Percentiles rank a stretch among this genome's conserved stretches.
These are phyloP conservation scores for Calonectria naviculata DNA, from an alignment of 2,329 filamentous ascomycete genomes.

Conservation along the genomic window DNA sequence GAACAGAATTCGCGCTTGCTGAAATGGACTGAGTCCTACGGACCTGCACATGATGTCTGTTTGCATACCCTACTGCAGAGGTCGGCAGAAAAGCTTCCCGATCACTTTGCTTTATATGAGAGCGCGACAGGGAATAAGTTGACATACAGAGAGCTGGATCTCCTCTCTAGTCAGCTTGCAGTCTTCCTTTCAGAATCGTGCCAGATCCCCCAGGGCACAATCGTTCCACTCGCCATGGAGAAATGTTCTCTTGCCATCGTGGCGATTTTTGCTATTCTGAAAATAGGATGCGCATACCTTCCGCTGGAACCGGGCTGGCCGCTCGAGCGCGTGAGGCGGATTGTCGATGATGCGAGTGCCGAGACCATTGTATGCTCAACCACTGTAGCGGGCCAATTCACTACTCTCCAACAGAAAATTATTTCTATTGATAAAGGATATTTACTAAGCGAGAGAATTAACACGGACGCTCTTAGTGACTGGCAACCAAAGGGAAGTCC, in stretches of 20 bases:
- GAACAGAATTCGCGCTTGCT: neutral
- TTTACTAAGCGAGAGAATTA: neutral
- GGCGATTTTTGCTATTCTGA: neutral
- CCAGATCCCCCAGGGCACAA: neutral
- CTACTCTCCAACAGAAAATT: neutral
- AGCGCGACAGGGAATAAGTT: neutral
- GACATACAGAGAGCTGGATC: neutral
- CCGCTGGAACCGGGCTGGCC: neutral
- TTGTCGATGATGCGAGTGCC: neutral
- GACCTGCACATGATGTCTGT: neutral
- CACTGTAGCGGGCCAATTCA: neutral
- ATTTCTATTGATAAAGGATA: neutral
- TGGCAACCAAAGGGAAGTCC: neutral
- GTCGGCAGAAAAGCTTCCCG: neutral
- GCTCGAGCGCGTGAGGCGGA: neutral
- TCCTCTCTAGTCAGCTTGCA: neutral
- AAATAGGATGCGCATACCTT: neutral
- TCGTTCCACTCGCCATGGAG: neutral
- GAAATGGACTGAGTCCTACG: neutral
- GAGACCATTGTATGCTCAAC: neutral
- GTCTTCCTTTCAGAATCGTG: neutral
- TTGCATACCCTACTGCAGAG: neutral
- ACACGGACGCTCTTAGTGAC: accelerated
- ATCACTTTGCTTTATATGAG: neutral
- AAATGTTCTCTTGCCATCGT: neutral